phyloP scores from a whole-genome alignment of 2,329 filamentous ascomycete species.

The Exophiala calicioides region DNA sequence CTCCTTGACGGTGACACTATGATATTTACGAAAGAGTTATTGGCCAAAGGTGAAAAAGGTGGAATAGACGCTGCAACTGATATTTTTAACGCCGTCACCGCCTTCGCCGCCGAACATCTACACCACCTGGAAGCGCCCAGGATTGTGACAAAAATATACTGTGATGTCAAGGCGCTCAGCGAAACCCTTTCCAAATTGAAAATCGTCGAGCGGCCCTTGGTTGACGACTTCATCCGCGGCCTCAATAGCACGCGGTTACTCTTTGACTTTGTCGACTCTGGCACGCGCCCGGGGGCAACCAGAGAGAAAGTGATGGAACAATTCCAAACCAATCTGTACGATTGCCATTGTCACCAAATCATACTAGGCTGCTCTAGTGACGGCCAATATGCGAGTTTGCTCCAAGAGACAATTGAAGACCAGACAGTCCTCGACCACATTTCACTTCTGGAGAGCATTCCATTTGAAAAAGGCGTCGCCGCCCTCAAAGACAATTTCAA shows the following conservation, averaged over 20 bases:
- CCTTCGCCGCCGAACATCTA: conserved; percentile 46
- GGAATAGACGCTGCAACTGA: conserved; percentile 55
- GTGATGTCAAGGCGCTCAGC: conserved; percentile 54
- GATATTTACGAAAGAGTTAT: conserved; percentile 55
- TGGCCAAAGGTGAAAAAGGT: conserved; percentile 53
- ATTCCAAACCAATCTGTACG: conserved; percentile 57
- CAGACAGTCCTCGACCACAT: conserved; percentile 49
- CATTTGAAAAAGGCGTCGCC: conserved; percentile 57
- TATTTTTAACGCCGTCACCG: conserved; percentile 47
- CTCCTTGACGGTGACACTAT: conserved; percentile 59
- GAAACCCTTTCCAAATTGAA: conserved; percentile 51
- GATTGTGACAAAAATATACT: conserved; percentile 56
- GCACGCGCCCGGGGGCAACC: conserved; percentile 46
- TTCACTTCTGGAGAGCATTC: conserved; percentile 58
- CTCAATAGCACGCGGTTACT: conserved; percentile 54
- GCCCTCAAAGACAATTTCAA: conserved; percentile 50
- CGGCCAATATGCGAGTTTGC: conserved; percentile 54
- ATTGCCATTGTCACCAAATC: conserved; percentile 62
- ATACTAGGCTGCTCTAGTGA: conserved; percentile 62
- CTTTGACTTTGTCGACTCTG: conserved; percentile 55
- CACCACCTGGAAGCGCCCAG: conserved; percentile 47
- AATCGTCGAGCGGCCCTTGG: conserved; percentile 43
- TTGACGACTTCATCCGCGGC: conserved; percentile 58
- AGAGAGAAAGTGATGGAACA: conserved; percentile 49
- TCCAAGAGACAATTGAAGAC: conserved; percentile 53